Conservation (phyloP, 2,329 filamentous ascomycete species). For the Phaeosphaeriaceae sp. region DNA sequence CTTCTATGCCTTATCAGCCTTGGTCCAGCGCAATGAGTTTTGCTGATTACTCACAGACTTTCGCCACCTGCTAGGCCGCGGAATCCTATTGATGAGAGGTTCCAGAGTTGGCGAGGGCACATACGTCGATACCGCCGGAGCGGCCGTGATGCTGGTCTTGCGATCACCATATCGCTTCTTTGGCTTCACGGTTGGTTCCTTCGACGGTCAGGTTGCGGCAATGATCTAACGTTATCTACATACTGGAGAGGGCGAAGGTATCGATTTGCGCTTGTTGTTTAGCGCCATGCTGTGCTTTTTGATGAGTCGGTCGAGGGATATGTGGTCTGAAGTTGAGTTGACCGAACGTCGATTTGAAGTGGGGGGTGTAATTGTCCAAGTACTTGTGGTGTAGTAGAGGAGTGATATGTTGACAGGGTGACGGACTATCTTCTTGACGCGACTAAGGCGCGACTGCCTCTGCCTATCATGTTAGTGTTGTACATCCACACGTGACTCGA, state of each 20-base stretch:
- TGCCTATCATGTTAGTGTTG: conserved; percentile 1
- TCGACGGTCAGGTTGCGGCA: background rate
- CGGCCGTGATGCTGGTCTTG: background rate
- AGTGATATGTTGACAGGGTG: background rate
- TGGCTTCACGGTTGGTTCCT: background rate
- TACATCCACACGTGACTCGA: background rate
- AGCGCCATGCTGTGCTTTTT: background rate
- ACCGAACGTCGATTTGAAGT: background rate
- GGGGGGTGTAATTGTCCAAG: background rate
- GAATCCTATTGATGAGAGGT: background rate
- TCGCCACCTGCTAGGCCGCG: conserved; percentile 3
- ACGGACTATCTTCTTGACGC: background rate
- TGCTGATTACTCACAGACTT: background rate
- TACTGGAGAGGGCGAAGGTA: background rate
- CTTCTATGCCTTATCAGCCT: background rate
- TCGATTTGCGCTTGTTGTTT: background rate
- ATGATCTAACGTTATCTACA: background rate
- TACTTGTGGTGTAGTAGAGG: background rate
- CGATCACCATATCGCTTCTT: background rate
- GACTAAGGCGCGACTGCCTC: conserved; percentile 3
- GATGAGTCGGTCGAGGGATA: background rate
- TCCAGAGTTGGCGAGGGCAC: background rate
- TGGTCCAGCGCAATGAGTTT: background rate
- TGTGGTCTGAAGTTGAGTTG: background rate
- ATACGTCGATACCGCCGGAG: too few relatives aligned